Evolutionary conservation across 495 filamentous ascomycete genomes (phyloP).

Genomic region (Thozetella sp.): DNA sequence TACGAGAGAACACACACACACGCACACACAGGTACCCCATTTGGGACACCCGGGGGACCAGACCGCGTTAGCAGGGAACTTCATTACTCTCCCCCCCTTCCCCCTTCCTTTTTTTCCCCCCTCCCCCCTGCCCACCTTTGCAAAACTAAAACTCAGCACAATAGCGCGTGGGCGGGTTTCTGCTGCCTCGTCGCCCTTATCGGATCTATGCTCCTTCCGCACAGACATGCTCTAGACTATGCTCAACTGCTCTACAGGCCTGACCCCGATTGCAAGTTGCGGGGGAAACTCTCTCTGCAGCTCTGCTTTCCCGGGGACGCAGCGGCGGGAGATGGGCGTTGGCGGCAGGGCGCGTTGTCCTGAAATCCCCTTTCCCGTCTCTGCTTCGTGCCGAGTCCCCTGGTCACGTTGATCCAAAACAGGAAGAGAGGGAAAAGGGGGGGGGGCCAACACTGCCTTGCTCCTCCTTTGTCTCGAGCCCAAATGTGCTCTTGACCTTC

Average conservation of each 20-base stretch:
- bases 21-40: neutral
- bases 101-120: too few species aligned
- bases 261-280: too few species aligned
- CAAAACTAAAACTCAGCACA: neutral
- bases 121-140: neutral
- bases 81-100: neutral
- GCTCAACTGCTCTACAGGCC: too few species aligned
- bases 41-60: neutral
- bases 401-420: neutral
- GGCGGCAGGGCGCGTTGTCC: neutral
- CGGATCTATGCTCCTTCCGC: too few species aligned
- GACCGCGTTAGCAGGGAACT: conserved; percentile 1
- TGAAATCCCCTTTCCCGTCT: neutral
- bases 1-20: neutral
- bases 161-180: neutral
- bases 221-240: too few species aligned
- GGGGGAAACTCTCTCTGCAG: too few species aligned
- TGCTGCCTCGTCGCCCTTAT: too few species aligned
- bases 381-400: neutral
- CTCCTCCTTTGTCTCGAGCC: too few species aligned
- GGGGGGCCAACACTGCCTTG: too few species aligned
- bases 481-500: too few species aligned
- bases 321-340: neutral
- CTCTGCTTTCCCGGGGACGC: too few species aligned
- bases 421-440: too few species aligned